Base-by-base conservation (phyloP, 1,139 yeast species). In the Maudiozyma humilis region DNA sequence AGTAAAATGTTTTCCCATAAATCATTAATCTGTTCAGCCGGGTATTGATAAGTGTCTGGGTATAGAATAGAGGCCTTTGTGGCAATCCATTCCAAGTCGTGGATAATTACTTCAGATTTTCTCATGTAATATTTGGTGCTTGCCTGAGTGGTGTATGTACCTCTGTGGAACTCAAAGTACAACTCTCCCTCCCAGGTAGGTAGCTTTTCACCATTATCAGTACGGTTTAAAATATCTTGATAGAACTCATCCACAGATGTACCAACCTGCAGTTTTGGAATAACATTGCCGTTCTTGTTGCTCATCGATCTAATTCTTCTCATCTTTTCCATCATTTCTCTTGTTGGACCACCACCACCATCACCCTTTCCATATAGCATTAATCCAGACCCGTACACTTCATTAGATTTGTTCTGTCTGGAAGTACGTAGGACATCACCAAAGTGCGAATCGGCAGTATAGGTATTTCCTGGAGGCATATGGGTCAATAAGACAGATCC, bases 291-390 rank as follows among this genome's bases (percentile, higher is more conserved):
- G 18, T 81, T 80, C 10, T 82, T 82, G 59, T 89, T 84, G 25
- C 88, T 76, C 49, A 89, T 66, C 16, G 96, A 96, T 58, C 97
- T 75, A 62, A 91, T 82, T 55, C 97, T 78, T 62, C 97, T 78
- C 56, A 91, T 71, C 62, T 87, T 88, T 60, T 91, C 96, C 51
- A 91, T 60, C 95, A 88, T 89, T 58, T 84, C 95, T 37, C 84
- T 84, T 3, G 87, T 82, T 33, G 97, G 97, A 4, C 98, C 98
- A 52, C 97, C 97, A 50, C 98, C 98, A 54, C 98, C 98, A 60
- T 91, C 98, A 59, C 98, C 98, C 56, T 83, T 79, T 34, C 98
- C 98, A 56, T 78, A 91, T 44, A 88, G 70, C 59, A 91, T 68
- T 59, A 91, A 70, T 0, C 95, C 93, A 12, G 84, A 75, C 44